Conservation (phyloP, 768 basidiomycete species). For the Pleurotus ostreatus region DNA sequence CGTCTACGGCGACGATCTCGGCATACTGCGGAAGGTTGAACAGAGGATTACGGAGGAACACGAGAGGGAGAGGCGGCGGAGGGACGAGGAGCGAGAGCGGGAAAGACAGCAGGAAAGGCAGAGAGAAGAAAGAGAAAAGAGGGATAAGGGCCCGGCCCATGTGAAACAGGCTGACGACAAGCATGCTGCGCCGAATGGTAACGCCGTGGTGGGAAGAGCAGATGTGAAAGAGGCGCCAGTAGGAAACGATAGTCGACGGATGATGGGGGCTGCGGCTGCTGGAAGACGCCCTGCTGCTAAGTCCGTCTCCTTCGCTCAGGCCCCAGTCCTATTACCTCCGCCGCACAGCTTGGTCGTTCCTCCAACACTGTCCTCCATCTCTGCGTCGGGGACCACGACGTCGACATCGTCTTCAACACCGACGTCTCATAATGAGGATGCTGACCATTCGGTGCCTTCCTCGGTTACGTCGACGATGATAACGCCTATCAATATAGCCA, state of each 20-base stretch:
- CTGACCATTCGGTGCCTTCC: neutral
- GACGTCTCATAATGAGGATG: neutral
- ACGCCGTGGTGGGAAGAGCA: slow-evolving; percentile 21
- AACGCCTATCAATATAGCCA: neutral
- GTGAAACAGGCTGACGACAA: slow-evolving; percentile 16
- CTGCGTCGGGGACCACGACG: neutral
- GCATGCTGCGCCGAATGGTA: slow-evolving; percentile 22
- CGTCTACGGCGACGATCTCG: slow-evolving; percentile 81
- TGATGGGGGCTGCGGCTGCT: slow-evolving; percentile 14
- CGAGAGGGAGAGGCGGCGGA: slow-evolving; percentile 29
- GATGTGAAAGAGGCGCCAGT: slow-evolving; percentile 17
- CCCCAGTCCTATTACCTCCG: slow-evolving; percentile 12
- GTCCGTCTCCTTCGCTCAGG: slow-evolving; percentile 43
- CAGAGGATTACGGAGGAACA: slow-evolving; percentile 37
- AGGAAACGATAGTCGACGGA: slow-evolving; percentile 17
- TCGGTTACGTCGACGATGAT: neutral
- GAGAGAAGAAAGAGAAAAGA: slow-evolving; percentile 20
- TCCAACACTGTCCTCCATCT: neutral
- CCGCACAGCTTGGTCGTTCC: neutral
- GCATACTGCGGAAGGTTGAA: slow-evolving; percentile 70
- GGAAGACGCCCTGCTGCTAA: slow-evolving; percentile 42
- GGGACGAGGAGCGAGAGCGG: slow-evolving; percentile 23
- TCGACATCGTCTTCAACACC: neutral
- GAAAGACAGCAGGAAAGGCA: slow-evolving; percentile 22
- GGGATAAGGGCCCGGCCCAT: neutral